phyloP scores from a whole-genome alignment of 208 protist species.

The Acanthamoeba sp. region DNA sequence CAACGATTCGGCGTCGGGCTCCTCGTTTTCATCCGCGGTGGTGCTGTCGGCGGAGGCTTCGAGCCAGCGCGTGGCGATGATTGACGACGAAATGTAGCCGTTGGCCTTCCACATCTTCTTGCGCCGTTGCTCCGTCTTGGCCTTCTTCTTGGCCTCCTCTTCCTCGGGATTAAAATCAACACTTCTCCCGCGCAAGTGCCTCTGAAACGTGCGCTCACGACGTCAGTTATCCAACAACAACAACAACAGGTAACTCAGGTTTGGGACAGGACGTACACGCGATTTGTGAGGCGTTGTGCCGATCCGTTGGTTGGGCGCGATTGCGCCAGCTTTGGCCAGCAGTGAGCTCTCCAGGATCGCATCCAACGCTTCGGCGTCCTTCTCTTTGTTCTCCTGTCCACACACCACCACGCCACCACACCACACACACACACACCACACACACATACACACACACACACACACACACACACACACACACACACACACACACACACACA shows the following conservation, averaged over 20 bases:
- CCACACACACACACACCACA: too few relatives aligned
- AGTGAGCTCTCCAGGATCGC: constrained; percentile 14
- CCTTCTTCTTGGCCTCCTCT: constrained; percentile 8
- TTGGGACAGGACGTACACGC: neutral
- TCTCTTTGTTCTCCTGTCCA: constrained; percentile 18
- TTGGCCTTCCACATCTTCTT: constrained; percentile 61
- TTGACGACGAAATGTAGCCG: constrained; percentile 46
- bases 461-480: neutral
- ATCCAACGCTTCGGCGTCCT: constrained; percentile 6
- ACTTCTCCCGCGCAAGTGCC: constrained; percentile 6
- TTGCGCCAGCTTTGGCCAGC: constrained; percentile 42
- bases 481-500: too few relatives aligned
- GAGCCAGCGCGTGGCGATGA: constrained; percentile 27
- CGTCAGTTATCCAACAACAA: neutral
- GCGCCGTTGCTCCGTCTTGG: neutral
- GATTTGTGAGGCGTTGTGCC: neutral
- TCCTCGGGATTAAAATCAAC: constrained; percentile 41
- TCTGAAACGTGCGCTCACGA: neutral
- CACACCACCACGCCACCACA: too few relatives aligned
- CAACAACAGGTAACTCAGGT: neutral
- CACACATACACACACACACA: neutral
- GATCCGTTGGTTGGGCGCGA: neutral
- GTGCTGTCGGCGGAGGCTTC: neutral
- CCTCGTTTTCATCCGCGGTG: neutral
- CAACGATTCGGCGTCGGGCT: neutral